A percentile compares a stretch with the other conserved stretches of the same genome.
Conservation (phyloP, 495 filamentous ascomycete genomes). For the Halenospora varia region DNA sequence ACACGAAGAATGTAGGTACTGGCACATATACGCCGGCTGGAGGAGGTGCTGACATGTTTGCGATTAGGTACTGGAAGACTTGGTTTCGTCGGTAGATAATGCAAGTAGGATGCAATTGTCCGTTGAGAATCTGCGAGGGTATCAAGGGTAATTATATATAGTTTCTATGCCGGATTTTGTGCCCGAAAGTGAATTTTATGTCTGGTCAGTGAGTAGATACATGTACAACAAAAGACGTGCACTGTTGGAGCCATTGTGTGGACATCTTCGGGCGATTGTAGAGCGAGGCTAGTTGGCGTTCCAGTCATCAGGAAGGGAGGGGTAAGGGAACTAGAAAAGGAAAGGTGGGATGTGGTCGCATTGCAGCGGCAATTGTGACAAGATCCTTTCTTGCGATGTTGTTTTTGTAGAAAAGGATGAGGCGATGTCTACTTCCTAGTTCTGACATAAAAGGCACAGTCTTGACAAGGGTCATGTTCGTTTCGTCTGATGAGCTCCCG, state of each 20-base stretch:
- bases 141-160: neutral
- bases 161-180: neutral
- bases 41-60: slow-evolving; percentile 16
- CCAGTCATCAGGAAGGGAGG: neutral
- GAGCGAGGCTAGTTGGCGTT: neutral
- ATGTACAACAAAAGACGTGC: neutral
- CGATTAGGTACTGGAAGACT: neutral
- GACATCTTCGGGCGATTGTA: slow-evolving; percentile 8
- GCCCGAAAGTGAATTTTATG: neutral
- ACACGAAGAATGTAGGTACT: slow-evolving; percentile 29
- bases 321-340: neutral
- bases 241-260: neutral
- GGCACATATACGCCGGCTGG: slow-evolving; percentile 28
- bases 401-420: too few relatives aligned
- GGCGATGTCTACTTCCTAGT: too few relatives aligned
- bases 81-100: neutral
- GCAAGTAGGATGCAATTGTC: neutral
- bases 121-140: neutral
- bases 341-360: neutral
- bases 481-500: too few relatives aligned
- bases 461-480: too few relatives aligned
- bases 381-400: too few relatives aligned
- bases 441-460: too few relatives aligned
- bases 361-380: neutral
- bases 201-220: neutral